Conservation (phyloP, 2,329 filamentous ascomycete genomes). For the Daldinia eschscholtzii region DNA sequence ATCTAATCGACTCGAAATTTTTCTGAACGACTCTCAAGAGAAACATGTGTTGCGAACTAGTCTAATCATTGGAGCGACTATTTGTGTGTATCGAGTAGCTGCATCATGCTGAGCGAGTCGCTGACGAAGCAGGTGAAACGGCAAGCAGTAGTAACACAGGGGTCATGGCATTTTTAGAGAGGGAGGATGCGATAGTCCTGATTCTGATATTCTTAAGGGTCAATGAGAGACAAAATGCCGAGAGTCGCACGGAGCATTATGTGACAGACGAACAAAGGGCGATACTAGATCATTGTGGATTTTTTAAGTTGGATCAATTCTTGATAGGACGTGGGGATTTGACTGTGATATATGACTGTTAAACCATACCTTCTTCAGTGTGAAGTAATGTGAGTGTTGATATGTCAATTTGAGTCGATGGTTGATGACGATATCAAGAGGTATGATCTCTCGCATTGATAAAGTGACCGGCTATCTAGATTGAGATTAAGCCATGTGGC, state of each 20-base stretch:
- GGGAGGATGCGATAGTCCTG: conserved; percentile 17
- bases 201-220: conserved; percentile 5
- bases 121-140: conserved; percentile 34
- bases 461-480: neutral
- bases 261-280: conserved; percentile 25
- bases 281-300: conserved; percentile 33
- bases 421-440: neutral
- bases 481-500: neutral
- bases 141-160: neutral
- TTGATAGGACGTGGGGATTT: conserved; percentile 11
- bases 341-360: conserved; percentile 13
- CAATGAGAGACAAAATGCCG: conserved; percentile 31
- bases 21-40: neutral
- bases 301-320: conserved; percentile 26
- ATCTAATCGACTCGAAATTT: conserved; percentile 2
- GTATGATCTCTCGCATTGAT: neutral
- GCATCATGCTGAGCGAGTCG: conserved; percentile 22
- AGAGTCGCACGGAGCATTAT: conserved; percentile 19
- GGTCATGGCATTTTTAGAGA: conserved; percentile 13
- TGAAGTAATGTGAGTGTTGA: neutral
- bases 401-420: neutral
- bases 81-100: conserved; percentile 5
- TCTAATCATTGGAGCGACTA: conserved; percentile 10
- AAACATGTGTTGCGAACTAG: conserved; percentile 16
- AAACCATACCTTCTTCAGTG: neutral